Evolutionary conservation across 768 basidiomycete genomes (phyloP), one percentile per base, ranked within the genome.

Genomic region (Nidularia pulvinata): DNA sequence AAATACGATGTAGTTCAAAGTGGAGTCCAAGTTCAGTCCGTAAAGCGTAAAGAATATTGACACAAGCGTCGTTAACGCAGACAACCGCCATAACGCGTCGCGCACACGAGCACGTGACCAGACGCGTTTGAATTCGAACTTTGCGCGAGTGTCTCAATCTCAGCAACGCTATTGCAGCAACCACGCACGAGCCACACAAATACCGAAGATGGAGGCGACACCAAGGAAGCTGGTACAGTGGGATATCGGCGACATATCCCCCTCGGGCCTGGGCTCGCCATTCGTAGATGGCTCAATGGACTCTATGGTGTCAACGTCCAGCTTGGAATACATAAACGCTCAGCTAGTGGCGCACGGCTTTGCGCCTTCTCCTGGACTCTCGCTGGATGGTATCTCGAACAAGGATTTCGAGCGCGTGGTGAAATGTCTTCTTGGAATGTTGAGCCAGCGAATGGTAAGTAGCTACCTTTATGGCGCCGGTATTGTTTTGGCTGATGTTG

Each of bases 341-440:
- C 93, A 95, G 59, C 80, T 95, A 5, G 69, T 91, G 47, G 86
- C 92, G 2, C 92, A 94, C 71, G 93, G 93, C 6, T 94, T 89
- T 59, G 69, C 80, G 1, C 62, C 81, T 7, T 62, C 77, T 1
- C 83, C 86, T 0, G 91, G 92, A 0, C 68, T 94, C 16, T 82
- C 75, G 10, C 71, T 94, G 36, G 88, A 89, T 0, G 87, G 88
- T 0, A 68, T 88, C 10, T 75, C 82, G 0, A 76, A 76, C 47
- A 65, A 76, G 3, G 78, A 88, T 34, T 74, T 78, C 14, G 84
- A 88, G 16, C 71, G 71, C 22, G 69, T 86, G 22, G 79, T 86
- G 3, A 92, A 89, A 66, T 93, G 91, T 67, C 59, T 95, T n/a
- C 70, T 93, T 5, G 78, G 79, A 1, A 79, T 95, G 78, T 74